Conservation (phyloP, 2,329 filamentous ascomycete genomes). For the Penicillium sp. region DNA sequence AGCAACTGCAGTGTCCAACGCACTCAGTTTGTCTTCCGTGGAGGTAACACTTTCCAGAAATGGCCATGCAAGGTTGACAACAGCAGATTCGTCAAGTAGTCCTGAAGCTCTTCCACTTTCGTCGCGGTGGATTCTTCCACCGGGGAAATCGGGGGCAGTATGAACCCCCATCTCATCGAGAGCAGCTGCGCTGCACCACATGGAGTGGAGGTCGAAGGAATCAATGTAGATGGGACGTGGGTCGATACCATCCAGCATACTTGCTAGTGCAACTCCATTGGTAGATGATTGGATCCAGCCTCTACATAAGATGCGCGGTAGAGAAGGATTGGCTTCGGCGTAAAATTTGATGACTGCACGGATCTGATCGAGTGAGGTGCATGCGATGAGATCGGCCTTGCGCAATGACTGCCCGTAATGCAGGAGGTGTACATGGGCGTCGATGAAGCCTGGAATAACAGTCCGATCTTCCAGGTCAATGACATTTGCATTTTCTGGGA, state of each 20-base stretch:
- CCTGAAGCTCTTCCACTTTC: conserved; percentile 43
- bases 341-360: conserved; percentile 40
- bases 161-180: conserved; percentile 45
- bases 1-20: conserved; percentile 40
- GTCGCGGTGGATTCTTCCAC: conserved; percentile 48
- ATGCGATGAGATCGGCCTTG: conserved; percentile 44
- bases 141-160: conserved; percentile 41
- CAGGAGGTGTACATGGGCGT: conserved; percentile 51
- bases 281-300: conserved; percentile 52
- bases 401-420: conserved; percentile 49
- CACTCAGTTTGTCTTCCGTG: conserved; percentile 42
- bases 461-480: conserved; percentile 37
- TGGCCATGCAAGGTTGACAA: conserved; percentile 47
- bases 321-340: conserved; percentile 38
- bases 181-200: conserved; percentile 50
- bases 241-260: conserved; percentile 49
- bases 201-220: conserved; percentile 50
- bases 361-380: conserved; percentile 45
- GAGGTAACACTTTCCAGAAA: conserved; percentile 43
- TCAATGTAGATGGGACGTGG: conserved; percentile 49
- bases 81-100: conserved; percentile 47
- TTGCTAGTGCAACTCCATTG: conserved; percentile 42
- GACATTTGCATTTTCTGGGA: conserved; percentile 20
- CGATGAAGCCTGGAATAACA: conserved; percentile 49
- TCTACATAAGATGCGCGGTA: conserved; percentile 44